phyloP scores from a whole-genome alignment of 441 rosid species.

The Euphorbia corollata region DNA sequence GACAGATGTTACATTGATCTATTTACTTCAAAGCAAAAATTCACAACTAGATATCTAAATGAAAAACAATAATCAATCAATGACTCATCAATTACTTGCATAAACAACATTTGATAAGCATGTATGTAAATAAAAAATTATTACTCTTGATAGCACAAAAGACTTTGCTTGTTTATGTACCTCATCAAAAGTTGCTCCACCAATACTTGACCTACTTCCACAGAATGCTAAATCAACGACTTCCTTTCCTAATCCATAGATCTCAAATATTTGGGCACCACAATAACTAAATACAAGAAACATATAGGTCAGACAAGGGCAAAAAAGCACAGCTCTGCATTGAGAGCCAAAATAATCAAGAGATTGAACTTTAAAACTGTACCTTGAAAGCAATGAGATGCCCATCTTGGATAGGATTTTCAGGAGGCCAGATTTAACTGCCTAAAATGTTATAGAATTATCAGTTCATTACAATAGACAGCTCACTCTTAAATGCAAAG shows the following conservation, averaged over 20 bases:
- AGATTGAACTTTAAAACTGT: conserved; percentile 13
- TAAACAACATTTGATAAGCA: not conserved
- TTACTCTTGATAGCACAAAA: not conserved
- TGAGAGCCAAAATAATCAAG: not conserved
- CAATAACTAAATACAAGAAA: conserved; percentile 60
- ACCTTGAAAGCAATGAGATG: conserved; percentile 96
- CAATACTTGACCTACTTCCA: conserved; percentile 80
- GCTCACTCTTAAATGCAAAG: conserved; percentile 6
- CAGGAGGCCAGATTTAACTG: conserved; percentile 85
- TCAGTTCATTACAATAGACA: conserved; percentile 1
- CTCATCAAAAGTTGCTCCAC: conserved; percentile 93
- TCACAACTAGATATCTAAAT: conserved; percentile 1
- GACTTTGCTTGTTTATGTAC: conserved; percentile 28
- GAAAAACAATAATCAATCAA: not conserved
- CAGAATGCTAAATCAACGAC: conserved; percentile 79
- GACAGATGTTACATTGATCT: not conserved
- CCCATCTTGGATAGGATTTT: conserved; percentile 99
- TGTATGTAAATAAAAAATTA: not conserved
- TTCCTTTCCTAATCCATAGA: conserved; percentile 87
- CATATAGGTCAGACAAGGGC: conserved; percentile 23
- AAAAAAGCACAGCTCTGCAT: not conserved
- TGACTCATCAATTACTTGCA: not conserved
- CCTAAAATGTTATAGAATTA: conserved; percentile 46
- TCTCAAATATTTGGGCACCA: conserved; percentile 98
- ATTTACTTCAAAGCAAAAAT: conserved; percentile 6